phyloP scores from a whole-genome alignment of 2,329 filamentous ascomycete species.

The Botrytis tulipae region DNA sequence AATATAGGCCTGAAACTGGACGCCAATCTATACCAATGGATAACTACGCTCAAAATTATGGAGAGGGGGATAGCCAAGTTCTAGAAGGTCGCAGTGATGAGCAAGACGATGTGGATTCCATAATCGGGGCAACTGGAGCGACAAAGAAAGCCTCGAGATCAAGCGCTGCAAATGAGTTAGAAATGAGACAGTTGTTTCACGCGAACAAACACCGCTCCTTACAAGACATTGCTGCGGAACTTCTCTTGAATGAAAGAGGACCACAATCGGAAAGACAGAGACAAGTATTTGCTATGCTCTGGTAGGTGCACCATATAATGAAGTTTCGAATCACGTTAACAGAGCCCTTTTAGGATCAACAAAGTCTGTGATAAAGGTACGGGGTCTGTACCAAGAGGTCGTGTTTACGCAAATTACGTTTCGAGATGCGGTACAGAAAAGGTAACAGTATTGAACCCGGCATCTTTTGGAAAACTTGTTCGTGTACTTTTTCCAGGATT shows the following conservation, averaged over 20 bases:
- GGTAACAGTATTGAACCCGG: constrained; percentile 92
- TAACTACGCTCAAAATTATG: constrained; percentile 54
- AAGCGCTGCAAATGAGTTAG: constrained; percentile 76
- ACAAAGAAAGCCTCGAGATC: constrained; percentile 61
- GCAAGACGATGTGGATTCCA: constrained; percentile 55
- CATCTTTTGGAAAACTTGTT: constrained; percentile 96
- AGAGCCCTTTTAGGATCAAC: constrained; percentile 58
- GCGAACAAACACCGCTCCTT: constrained; percentile 65
- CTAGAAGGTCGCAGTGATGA: constrained; percentile 55
- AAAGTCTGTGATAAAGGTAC: constrained; percentile 71
- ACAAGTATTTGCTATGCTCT: constrained; percentile 86
- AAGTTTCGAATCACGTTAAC: constrained; percentile 20
- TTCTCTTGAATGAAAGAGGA: constrained; percentile 76
- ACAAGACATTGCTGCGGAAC: constrained; percentile 70
- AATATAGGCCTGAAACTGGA: constrained; percentile 39
- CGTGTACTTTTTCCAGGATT: constrained; percentile 94
- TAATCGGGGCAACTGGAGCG: constrained; percentile 46
- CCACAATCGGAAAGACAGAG: constrained; percentile 80
- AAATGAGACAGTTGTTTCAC: constrained; percentile 73
- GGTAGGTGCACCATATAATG: constrained; percentile 52
- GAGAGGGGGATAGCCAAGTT: constrained; percentile 58
- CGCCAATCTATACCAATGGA: constrained; percentile 56
- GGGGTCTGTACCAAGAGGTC: constrained; percentile 84
- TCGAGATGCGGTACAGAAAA: constrained; percentile 88
- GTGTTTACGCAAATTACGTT: constrained; percentile 95